Evolutionary conservation across 805 yeast genomes (phyloP).

Genomic region (Nadsonia fulvescens): DNA sequence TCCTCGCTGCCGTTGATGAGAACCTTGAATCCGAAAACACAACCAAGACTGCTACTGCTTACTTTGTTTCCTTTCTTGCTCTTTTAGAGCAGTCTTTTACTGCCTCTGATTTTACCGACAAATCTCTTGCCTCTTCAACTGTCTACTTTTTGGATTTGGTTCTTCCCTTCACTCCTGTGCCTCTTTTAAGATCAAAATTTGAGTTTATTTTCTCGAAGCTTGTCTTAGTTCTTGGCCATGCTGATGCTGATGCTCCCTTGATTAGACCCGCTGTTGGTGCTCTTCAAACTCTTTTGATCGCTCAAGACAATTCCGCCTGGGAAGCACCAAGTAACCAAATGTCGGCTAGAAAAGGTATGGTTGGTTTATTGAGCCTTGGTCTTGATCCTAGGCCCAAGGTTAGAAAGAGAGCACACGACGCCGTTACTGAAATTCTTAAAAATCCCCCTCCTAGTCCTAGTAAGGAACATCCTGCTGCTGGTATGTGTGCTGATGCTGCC

Average conservation of each 20-base stretch:
- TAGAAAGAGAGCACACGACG: conserved; percentile 85
- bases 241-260: conserved; percentile 60
- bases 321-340: conserved; percentile 17
- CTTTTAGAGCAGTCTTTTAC: conserved; percentile 56
- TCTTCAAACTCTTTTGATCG: conserved; percentile 56
- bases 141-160: conserved; percentile 70
- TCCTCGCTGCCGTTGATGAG: conserved; percentile 80
- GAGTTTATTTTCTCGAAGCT: conserved; percentile 59
- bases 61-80: conserved; percentile 69
- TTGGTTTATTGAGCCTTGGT: conserved; percentile 59
- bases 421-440: conserved; percentile 44
- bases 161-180: conserved; percentile 42
- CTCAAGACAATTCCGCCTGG: conserved; percentile 78
- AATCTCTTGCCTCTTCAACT: conserved; percentile 53
- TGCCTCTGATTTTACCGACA: conserved; percentile 30
- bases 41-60: conserved; percentile 55
- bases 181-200: conserved; percentile 56
- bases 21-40: conserved; percentile 48
- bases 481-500: conserved; percentile 49
- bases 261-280: conserved; percentile 74
- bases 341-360: conserved; percentile 68
- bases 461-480: conserved; percentile 62
- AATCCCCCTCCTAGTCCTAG: conserved; percentile 65
- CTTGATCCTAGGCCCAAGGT: conserved; percentile 88
- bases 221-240: conserved; percentile 61